A percentile compares a stretch with the other conserved stretches of the same genome.
These are phyloP conservation scores for Fusarium mexicanum DNA, from an alignment of 2,329 filamentous ascomycete species.

Conservation along the genomic window DNA sequence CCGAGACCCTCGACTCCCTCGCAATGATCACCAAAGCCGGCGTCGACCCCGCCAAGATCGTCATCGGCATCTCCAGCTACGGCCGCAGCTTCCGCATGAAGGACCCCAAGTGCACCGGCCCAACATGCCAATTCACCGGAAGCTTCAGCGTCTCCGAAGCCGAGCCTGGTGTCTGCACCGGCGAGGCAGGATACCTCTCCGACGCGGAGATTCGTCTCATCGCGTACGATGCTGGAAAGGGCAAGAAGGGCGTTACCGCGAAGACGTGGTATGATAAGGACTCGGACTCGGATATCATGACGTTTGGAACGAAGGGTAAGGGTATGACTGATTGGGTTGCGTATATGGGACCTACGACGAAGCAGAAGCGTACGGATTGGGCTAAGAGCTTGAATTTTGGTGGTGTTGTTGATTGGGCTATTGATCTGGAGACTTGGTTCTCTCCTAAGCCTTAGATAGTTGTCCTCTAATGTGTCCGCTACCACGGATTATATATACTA, in stretches of 20 bases:
- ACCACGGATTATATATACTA: not conserved
- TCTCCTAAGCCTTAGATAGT: conserved; percentile 27
- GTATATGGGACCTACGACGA: conserved; percentile 43
- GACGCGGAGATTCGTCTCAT: conserved; percentile 46
- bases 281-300: conserved; percentile 41
- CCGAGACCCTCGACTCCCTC: conserved; percentile 50
- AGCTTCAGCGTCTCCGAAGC: conserved; percentile 36
- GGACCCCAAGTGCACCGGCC: conserved; percentile 38
- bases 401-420: conserved; percentile 46
- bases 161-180: conserved; percentile 40
- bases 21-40: conserved; percentile 51
- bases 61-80: conserved; percentile 45
- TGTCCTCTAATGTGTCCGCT: not conserved
- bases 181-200: conserved; percentile 40
- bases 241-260: conserved; percentile 22
- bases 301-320: conserved; percentile 30
- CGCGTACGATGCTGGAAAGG: conserved; percentile 29
- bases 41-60: conserved; percentile 45
- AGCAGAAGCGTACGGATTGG: conserved; percentile 32
- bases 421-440: conserved; percentile 43
- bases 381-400: conserved; percentile 42
- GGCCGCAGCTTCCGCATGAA: conserved; percentile 45
- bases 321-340: conserved; percentile 45
- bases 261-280: conserved; percentile 35
- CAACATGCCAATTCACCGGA: conserved; percentile 41